Evolutionary conservation across 352 stramenopile species (phyloP).

Genomic region (Phytophthora aleatoria): DNA sequence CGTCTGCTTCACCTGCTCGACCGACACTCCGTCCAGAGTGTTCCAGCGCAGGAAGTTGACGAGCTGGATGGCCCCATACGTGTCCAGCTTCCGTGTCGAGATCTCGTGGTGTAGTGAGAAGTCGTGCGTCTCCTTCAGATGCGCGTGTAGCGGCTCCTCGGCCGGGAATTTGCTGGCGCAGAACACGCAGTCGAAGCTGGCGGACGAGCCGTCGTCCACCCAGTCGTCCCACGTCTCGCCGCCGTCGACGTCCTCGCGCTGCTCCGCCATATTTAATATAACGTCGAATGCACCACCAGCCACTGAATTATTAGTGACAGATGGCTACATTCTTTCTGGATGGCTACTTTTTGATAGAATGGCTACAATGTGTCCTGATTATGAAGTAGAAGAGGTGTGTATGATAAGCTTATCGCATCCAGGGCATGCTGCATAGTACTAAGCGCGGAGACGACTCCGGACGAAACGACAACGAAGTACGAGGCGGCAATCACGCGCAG

Average conservation of each 20-base stretch:
- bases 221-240: slow-evolving; percentile 87
- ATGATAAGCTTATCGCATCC: slow-evolving; percentile 34
- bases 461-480: slow-evolving; percentile 22
- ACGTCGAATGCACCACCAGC: slow-evolving; percentile 10
- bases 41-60: slow-evolving; percentile 76
- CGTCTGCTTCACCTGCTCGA: slow-evolving; percentile 49
- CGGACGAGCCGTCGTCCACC: slow-evolving; percentile 67
- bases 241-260: slow-evolving; percentile 27
- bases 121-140: slow-evolving; percentile 54
- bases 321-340: slow-evolving; percentile 26
- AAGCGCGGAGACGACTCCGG: not conserved
- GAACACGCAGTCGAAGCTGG: slow-evolving; percentile 73
- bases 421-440: slow-evolving; percentile 1
- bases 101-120: slow-evolving; percentile 73
- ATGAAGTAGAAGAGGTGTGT: slow-evolving; percentile 3
- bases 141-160: slow-evolving; percentile 62
- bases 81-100: slow-evolving; percentile 58
- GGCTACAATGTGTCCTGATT: not conserved
- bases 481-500: slow-evolving; percentile 49
- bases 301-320: slow-evolving; percentile 13
- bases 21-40: slow-evolving; percentile 42
- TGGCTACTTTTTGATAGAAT: not conserved
- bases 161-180: slow-evolving; percentile 51
- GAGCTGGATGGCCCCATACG: slow-evolving; percentile 80
- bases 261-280: slow-evolving; percentile 1